phyloP scores from a whole-genome alignment of 2,329 filamentous ascomycete genomes.

The Albophoma yamanashiensis region DNA sequence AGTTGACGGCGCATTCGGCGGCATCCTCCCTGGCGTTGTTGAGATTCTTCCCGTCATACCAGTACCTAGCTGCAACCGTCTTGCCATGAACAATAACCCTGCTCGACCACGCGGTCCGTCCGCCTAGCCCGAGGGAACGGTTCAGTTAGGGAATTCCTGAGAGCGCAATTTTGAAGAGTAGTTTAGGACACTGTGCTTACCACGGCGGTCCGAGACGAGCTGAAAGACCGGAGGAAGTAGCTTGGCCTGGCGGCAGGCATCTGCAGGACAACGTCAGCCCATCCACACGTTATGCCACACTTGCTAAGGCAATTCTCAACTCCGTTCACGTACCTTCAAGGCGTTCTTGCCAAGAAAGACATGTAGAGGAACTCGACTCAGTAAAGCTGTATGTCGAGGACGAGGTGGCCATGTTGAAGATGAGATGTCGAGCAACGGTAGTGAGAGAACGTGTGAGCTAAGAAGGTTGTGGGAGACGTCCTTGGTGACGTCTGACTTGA shows the following conservation, averaged over 20 bases:
- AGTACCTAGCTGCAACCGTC: conserved; percentile 64
- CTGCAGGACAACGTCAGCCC: conserved; percentile 22
- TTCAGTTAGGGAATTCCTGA: not conserved
- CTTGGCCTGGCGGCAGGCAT: conserved; percentile 44
- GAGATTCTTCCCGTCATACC: conserved; percentile 84
- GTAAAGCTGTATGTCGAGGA: conserved; percentile 14
- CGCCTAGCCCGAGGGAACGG: conserved; percentile 41
- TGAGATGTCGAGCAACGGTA: not conserved
- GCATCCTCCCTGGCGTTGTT: conserved; percentile 86
- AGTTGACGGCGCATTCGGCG: conserved; percentile 66
- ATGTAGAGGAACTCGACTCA: conserved; percentile 10
- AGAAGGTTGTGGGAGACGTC: not conserved
- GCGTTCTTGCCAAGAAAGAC: conserved; percentile 41
- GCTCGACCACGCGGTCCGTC: conserved; percentile 85
- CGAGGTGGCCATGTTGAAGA: conserved; percentile 11
- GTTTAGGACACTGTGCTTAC: conserved; percentile 29
- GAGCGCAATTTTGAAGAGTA: not conserved
- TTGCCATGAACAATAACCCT: conserved; percentile 60
- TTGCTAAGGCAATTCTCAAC: not conserved
- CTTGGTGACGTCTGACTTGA: not conserved
- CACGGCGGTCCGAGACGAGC: conserved; percentile 65
- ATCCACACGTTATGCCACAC: conserved; percentile 4
- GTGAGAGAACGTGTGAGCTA: not conserved
- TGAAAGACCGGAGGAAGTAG: conserved; percentile 50
- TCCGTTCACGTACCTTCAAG: conserved; percentile 35